These are phyloP conservation scores for Barbarea vulgaris DNA, from an alignment of 345 rosid genomes.

Conservation along the genomic window DNA sequence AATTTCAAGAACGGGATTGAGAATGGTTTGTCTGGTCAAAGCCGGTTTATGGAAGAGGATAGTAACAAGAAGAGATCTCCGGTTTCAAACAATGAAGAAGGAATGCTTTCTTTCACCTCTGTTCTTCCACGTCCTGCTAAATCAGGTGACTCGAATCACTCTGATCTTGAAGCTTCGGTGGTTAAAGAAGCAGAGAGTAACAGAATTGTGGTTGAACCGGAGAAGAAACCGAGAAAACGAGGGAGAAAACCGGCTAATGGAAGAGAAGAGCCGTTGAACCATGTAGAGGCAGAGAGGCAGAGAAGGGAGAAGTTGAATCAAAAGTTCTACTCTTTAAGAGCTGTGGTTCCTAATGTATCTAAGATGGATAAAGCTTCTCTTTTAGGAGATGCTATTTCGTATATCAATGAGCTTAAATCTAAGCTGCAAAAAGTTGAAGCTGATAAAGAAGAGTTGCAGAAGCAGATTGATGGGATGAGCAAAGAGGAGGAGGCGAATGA, in stretches of 20 bases:
- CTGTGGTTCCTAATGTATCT: constrained; percentile 91
- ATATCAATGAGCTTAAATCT: constrained; percentile 77
- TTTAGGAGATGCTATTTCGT: constrained; percentile 85
- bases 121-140: constrained; percentile 51
- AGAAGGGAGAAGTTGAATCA: constrained; percentile 97
- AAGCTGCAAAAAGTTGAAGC: constrained; percentile 61
- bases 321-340: constrained; percentile 79
- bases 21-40: constrained; percentile 19
- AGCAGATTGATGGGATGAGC: constrained; percentile 55
- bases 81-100: constrained; percentile 71
- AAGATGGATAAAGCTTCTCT: constrained; percentile 99
- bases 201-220: constrained; percentile 60
- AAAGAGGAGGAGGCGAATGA: constrained; percentile 46
- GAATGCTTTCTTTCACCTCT: constrained; percentile 79
- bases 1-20: not conserved
- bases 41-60: constrained; percentile 28
- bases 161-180: constrained; percentile 83
- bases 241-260: constrained; percentile 97
- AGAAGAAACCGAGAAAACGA: constrained; percentile 81
- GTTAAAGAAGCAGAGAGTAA: constrained; percentile 69
- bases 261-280: constrained; percentile 93
- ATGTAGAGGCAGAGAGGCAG: constrained; percentile 97
- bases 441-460: constrained; percentile 68
- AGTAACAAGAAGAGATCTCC: constrained; percentile 66
- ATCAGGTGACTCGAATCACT: constrained; percentile 78